Evolutionary conservation across 768 basidiomycete genomes (phyloP), one percentile per base, ranked within the genome.

Genomic region (Boletales sp.): DNA sequence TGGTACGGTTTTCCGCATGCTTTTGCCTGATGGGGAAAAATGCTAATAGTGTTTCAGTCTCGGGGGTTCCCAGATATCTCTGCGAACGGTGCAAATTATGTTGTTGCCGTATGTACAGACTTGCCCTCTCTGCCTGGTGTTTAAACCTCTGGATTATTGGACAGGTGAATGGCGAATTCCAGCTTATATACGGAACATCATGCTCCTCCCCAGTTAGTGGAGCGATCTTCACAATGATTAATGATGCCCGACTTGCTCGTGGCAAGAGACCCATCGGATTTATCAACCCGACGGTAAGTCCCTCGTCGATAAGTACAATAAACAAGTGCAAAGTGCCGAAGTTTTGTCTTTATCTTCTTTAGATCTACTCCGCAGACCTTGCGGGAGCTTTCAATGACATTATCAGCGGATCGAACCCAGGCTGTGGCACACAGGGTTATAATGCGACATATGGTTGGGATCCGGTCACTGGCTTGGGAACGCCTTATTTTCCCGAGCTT

Each of bases 301-400:
- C 40, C 12, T 30, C 14, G 17, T 13, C 18, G 19, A 11, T 5
- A 1, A 10, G 15, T 15, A 37, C 36, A 6, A 8, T 37, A 17
- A 37, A 10, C 38, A 39, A 13, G 38, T 18, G n/a, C n/a, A 37
- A 37, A 3, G 18, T 34, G 41, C 34, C 25, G 8, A n/a, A 35
- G 32, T 46, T 18, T 21, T 31, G 14, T 33, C 19, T 44, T 4
- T 21, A 1, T 13, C 19, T 12, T 8, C 19, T 11, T 1, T 46
- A 78, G 76, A 74, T 79, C 39, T 79, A 80, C 60, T 71, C 76
- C 11, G 30, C 60, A n/a, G 48, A 58, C 0, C 78, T 77, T 58
- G 15, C 54, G 8, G 66, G 54, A n/a, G 72, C 72, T 11, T 76
- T 80, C 56, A 67, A 78, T 46, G 79, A 80, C 49, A 78, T 80